Evolutionary conservation across 441 rosid species (phyloP).

Genomic region (Lepidium campestre): DNA sequence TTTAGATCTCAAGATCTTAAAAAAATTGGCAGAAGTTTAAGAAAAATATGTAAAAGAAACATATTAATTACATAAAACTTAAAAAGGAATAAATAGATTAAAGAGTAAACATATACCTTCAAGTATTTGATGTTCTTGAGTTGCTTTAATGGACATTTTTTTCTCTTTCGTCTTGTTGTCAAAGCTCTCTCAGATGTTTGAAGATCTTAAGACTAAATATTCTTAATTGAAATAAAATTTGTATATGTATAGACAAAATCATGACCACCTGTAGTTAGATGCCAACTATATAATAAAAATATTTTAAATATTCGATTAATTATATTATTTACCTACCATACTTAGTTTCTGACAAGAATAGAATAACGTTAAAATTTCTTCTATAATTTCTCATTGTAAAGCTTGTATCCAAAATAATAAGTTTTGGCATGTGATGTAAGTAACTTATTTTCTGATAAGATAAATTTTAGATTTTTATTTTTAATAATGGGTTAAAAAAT

Average conservation of each 20-base stretch:
- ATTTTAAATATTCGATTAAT: too few species aligned
- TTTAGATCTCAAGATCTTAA: slow-evolving; percentile 7
- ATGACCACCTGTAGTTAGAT: not conserved
- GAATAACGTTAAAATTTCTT: too few species aligned
- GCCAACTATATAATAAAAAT: not conserved
- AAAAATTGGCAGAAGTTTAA: not conserved
- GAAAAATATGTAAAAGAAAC: not conserved
- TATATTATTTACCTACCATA: too few species aligned
- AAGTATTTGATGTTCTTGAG: slow-evolving; percentile 17
- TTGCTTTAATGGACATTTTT: slow-evolving; percentile 23
- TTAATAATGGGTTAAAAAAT: not conserved
- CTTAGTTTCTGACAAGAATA: too few species aligned
- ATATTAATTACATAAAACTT: not conserved
- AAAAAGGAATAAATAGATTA: not conserved
- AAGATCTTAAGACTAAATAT: slow-evolving; percentile 4
- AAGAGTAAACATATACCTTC: slow-evolving; percentile 8
- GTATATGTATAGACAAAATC: not conserved
- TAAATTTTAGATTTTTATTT: too few species aligned
- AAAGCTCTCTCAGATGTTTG: slow-evolving; percentile 1
- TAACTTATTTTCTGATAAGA: too few species aligned
- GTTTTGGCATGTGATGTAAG: too few species aligned
- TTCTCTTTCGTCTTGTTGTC: slow-evolving; percentile 8
- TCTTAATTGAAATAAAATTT: not conserved
- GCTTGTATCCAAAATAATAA: too few species aligned
- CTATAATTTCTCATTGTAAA: too few species aligned